Base-by-base conservation (phyloP, 306 rosid species). In the Sicyos baderoa region DNA sequence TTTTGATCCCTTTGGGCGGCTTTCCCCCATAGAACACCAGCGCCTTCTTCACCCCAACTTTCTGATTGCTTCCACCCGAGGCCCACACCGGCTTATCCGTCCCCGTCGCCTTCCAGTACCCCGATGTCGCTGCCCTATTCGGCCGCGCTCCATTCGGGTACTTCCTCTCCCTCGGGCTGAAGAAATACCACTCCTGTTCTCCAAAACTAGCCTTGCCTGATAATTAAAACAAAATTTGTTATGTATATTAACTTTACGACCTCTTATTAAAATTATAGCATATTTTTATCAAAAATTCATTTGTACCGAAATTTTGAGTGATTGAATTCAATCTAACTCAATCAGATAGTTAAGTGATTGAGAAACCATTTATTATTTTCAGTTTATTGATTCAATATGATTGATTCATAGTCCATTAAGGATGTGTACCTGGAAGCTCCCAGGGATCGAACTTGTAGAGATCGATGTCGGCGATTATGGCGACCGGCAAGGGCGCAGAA, bases 31-130 rank as follows among this genome's bases (percentile, higher is more conserved):
- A 87, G 74, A 87, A 87, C 13, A 87, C 93, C 72, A 87, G 78
- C 48, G 89, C 89, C 67, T 87, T 87, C 76, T 87, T 87, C 60
- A 87, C 93, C 1, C 93, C 93, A n/a, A 87, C 89, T 65, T 87
- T 87, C 37, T 83, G 87, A 4, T 75, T 81, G 22, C 80, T 86
- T 1, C 76, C 68, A 13, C 76, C 58, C 7, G 75, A 65, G 18
- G 78, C 76, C 16, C 85, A 50, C 48, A 87, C 93, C 3, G 89
- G 93, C 80, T 87, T 87, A 61, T 87, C 93, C 0, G 93, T 87
- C 47, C 93, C 93, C 0, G 93, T 87, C 0, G 93, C 93, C 61
- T 87, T 87, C 93, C 93, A 87, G 56, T 87, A 87, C 75, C 93
- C 93, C 0, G 93, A 87, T 0, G 89, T 87, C 0, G 93, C 89